These are phyloP conservation scores for Cordyceps tenuipes DNA, from an alignment of 2,329 filamentous ascomycete species.

Conservation along the genomic window DNA sequence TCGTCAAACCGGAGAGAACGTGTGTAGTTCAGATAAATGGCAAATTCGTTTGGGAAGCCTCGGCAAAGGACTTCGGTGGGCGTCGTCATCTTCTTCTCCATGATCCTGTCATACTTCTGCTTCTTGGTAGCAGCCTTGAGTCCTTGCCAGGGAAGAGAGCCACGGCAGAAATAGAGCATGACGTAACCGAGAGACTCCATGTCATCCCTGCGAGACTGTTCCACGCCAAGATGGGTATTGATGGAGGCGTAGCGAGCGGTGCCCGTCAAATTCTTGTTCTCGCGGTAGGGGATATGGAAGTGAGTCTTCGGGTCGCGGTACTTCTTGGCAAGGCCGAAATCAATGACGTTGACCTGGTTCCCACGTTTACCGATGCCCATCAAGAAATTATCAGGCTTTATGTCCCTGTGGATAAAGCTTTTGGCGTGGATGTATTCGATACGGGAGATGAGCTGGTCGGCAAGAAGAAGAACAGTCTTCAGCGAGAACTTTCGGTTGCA, in stretches of 20 bases:
- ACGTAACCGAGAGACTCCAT: constrained; percentile 99
- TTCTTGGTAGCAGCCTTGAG: constrained; percentile 98
- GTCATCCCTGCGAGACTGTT: constrained; percentile 97
- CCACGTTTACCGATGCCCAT: constrained; percentile 99
- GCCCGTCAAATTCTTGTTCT: constrained; percentile 99
- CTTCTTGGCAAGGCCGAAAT: constrained; percentile 98
- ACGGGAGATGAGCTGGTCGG: constrained; percentile 96
- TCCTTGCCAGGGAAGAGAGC: constrained; percentile 96
- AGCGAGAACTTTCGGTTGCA: constrained; percentile 99
- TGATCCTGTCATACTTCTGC: constrained; percentile 99
- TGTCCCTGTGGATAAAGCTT: constrained; percentile 98
- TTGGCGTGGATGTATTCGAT: constrained; percentile 99
- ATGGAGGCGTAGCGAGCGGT: constrained; percentile 98
- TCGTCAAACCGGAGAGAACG: constrained; percentile 97
- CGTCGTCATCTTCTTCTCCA: constrained; percentile 99
- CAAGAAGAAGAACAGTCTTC: constrained; percentile 93
- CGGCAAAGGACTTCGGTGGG: constrained; percentile 97
- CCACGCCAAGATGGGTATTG: constrained; percentile 96
- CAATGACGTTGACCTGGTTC: constrained; percentile 98
- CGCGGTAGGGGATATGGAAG: constrained; percentile 98
- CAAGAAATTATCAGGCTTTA: constrained; percentile 99
- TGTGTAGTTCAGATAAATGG: constrained; percentile 99
- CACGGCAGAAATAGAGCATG: constrained; percentile 99
- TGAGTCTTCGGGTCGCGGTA: constrained; percentile 99
- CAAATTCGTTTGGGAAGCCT: constrained; percentile 98